Percentiles rank a stretch among this genome's conserved stretches.
These are phyloP conservation scores for Plasmodium knowlesi DNA, from an alignment of 169 alveolate species.

Conservation along the genomic window DNA sequence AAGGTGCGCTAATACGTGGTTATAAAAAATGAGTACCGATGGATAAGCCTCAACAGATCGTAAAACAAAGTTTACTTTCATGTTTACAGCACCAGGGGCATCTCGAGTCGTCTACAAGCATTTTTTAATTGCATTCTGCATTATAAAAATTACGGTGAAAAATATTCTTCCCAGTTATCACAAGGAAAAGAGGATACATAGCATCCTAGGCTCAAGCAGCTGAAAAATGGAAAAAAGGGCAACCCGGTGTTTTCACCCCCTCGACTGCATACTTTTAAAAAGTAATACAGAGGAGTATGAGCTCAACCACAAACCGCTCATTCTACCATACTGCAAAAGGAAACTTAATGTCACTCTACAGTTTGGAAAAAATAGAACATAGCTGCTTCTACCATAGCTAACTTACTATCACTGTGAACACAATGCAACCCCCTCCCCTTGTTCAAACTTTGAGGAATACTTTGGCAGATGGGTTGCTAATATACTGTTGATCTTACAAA, in stretches of 20 bases:
- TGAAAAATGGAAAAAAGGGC: constrained; percentile 7
- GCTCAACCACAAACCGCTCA: background rate
- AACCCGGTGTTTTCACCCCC: background rate
- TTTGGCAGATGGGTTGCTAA: constrained; percentile 4
- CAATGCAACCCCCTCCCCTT: background rate
- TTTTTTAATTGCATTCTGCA: background rate
- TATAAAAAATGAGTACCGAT: background rate
- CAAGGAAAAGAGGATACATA: background rate
- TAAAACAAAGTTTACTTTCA: constrained; percentile 45
- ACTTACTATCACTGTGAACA: background rate
- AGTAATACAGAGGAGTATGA: background rate
- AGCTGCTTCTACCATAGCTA: constrained; percentile 19
- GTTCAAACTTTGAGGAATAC: background rate
- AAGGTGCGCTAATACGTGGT: background rate
- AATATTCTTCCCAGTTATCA: background rate
- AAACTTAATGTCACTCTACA: background rate
- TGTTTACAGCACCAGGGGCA: constrained; percentile 49
- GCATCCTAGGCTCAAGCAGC: background rate
- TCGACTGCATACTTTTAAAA: background rate
- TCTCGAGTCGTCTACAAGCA: constrained; percentile 27
- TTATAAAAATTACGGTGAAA: background rate
- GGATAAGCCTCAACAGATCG: constrained; percentile 19
- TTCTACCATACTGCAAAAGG: constrained; percentile 9
- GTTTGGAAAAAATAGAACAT: background rate
- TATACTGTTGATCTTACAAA: background rate